These are phyloP conservation scores for Solanum chaucha DNA, from an alignment of 257 asterid genomes.

Conservation along the genomic window DNA sequence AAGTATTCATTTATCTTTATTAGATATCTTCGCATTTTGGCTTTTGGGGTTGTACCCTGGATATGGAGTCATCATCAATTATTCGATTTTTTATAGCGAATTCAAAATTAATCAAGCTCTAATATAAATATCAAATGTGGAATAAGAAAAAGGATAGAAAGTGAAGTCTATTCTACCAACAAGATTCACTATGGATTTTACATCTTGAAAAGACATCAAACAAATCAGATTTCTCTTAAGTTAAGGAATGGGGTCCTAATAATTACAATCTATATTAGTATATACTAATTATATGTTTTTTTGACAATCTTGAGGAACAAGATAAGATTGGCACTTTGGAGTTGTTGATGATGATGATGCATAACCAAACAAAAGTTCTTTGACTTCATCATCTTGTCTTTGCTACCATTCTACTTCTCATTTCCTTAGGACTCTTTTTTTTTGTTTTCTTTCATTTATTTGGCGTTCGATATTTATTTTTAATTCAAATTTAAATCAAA, in stretches of 20 bases:
- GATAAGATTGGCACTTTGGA: constrained; percentile 1
- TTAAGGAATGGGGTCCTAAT: not conserved
- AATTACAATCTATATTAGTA: not conserved
- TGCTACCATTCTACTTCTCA: not conserved
- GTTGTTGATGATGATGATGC: not conserved
- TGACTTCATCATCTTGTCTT: constrained; percentile 1
- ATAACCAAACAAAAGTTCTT: not conserved
- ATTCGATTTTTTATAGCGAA: accelerated
- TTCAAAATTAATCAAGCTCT: accelerated
- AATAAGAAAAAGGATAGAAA: not conserved
- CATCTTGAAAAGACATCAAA: not conserved
- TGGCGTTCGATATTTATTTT: not conserved
- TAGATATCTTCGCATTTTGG: accelerated
- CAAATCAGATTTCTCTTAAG: not conserved
- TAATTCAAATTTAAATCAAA: not conserved
- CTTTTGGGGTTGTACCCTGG: not conserved
- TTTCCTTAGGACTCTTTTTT: not conserved
- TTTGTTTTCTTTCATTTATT: no score
- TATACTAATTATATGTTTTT: not conserved
- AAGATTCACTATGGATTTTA: not conserved
- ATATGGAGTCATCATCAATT: no score
- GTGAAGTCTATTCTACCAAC: not conserved
- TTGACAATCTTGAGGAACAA: constrained; percentile 1
- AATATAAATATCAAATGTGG: not conserved
- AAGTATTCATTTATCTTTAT: not conserved